Base-by-base conservation (phyloP, 345 rosid genomes). In the Hibiscus trionum region DNA sequence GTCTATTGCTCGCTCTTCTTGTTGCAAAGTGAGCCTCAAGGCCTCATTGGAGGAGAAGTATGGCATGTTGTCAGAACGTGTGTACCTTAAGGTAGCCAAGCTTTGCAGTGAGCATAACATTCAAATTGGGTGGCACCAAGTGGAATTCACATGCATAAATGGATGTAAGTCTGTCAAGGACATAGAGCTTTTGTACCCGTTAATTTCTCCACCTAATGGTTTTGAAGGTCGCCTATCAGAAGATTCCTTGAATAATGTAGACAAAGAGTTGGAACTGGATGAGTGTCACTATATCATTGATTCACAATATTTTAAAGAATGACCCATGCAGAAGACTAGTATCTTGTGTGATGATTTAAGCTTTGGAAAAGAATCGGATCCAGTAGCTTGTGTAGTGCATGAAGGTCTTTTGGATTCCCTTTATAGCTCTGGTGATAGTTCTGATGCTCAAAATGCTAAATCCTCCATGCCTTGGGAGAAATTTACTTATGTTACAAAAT, bases 71-170 rank as follows among this genome's bases (percentile, higher is more conserved):
- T 94, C 98, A 10, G 95, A 93, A 71, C 70, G 85, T 33, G 65
- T 88, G 65, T 89, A 88, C 82, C 87, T 93, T 74, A 96, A 86
- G 87, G 99, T 96, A 24, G 99, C 97, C 77, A 96, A 83, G 75
- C 90, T 96, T 46, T 93, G 96, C 71, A 90, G 99, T 73, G 99
- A 96, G 83, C 85, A 88, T 62, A 88, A 91, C 73, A 83, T 96
- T 73, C 88, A 76, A 66, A 87, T 91, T n/a, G 84, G 83, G 77
- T 96, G 99, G 99, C 98, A 96, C 78, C 87, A 31, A 39, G 92
- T 86, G 58, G 91, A 87, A 53, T 96, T 81, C 75, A 53, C 84
- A 62, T 96, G 99, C 75, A 78, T 91, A 68, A 93, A 91, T 75
- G 89, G 96, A 66, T 96, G 99, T 75, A 85, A 82, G 83, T 80